Evolutionary conservation across 768 basidiomycete genomes (phyloP).

Genomic region (Leucosporidium yakuticum): DNA sequence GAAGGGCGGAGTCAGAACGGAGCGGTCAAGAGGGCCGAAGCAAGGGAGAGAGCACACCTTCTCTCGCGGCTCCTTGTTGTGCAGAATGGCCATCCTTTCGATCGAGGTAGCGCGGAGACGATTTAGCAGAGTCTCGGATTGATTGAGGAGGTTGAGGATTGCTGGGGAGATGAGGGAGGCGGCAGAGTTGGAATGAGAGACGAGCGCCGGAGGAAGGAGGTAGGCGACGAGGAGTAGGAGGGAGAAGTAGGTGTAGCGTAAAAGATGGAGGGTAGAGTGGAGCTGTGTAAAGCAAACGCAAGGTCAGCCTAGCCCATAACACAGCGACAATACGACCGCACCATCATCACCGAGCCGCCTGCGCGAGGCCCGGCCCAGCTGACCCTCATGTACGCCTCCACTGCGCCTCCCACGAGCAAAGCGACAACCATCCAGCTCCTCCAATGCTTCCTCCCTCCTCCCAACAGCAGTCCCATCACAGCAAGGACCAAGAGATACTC

Average conservation of each 20-base stretch:
- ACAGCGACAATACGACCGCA: background rate
- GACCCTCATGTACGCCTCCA: constrained; percentile 6
- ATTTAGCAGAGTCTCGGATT: constrained; percentile 10
- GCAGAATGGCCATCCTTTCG: constrained; percentile 13
- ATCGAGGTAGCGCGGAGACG: constrained; percentile 10
- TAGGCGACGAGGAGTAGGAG: constrained; percentile 1
- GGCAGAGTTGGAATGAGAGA: background rate
- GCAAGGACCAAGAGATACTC: constrained; percentile 7
- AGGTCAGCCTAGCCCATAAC: background rate
- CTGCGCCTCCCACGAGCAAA: background rate
- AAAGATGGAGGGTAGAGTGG: constrained; percentile 12
- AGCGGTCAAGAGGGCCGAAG: too few species aligned
- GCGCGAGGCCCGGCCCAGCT: constrained; percentile 4
- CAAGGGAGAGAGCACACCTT: background rate
- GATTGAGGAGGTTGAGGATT: background rate
- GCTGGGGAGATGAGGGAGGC: constrained; percentile 1
- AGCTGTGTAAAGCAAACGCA: background rate
- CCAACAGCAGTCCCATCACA: constrained; percentile 3
- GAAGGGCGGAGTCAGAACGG: too few species aligned
- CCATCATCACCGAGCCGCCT: constrained; percentile 7
- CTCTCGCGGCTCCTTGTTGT: background rate
- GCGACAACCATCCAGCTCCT: background rate
- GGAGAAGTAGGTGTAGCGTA: constrained; percentile 4
- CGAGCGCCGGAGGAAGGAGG: background rate
- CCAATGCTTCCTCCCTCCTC: constrained; percentile 4